Evolutionary conservation across 2,329 filamentous ascomycete species (phyloP).

Genomic region (Microcyclospora tardicrescens): DNA sequence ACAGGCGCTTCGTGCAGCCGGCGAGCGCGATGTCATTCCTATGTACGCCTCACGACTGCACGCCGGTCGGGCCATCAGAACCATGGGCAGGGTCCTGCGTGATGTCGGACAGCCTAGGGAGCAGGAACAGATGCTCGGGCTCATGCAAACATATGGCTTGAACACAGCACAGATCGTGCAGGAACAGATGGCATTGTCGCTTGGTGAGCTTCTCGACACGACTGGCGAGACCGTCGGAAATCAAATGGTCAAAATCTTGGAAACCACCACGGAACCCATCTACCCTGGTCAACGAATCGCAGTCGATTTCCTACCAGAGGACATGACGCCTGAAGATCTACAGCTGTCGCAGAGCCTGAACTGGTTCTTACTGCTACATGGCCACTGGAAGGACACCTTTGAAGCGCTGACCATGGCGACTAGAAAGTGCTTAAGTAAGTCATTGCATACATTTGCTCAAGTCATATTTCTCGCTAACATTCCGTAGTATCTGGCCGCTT

Average conservation of each 20-base stretch:
- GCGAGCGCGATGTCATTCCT: slow-evolving; percentile 67
- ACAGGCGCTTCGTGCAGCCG: slow-evolving; percentile 58
- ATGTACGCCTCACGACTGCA: slow-evolving; percentile 75
- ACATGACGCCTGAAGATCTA: slow-evolving; percentile 48
- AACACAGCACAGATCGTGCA: slow-evolving; percentile 62
- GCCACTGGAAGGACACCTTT: slow-evolving; percentile 60
- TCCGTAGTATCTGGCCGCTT: slow-evolving; percentile 34
- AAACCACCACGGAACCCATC: slow-evolving; percentile 27
- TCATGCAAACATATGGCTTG: slow-evolving; percentile 63
- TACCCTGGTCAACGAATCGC: slow-evolving; percentile 52
- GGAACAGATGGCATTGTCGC: slow-evolving; percentile 41
- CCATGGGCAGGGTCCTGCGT: slow-evolving; percentile 64
- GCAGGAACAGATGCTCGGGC: slow-evolving; percentile 53
- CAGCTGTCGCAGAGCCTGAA: slow-evolving; percentile 68
- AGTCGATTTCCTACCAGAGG: slow-evolving; percentile 52
- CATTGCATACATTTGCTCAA: neutral
- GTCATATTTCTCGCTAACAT: slow-evolving; percentile 8
- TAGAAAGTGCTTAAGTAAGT: slow-evolving; percentile 71
- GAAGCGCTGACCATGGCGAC: slow-evolving; percentile 58
- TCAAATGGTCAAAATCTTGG: slow-evolving; percentile 30
- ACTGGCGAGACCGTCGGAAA: slow-evolving; percentile 7
- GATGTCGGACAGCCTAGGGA: slow-evolving; percentile 54
- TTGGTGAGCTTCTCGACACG: slow-evolving; percentile 5
- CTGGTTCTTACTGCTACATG: slow-evolving; percentile 68
- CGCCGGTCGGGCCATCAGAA: slow-evolving; percentile 50